These are phyloP conservation scores for Triticum urartu DNA, from an alignment of 176 grass and related monocot species.

Conservation along the genomic window DNA sequence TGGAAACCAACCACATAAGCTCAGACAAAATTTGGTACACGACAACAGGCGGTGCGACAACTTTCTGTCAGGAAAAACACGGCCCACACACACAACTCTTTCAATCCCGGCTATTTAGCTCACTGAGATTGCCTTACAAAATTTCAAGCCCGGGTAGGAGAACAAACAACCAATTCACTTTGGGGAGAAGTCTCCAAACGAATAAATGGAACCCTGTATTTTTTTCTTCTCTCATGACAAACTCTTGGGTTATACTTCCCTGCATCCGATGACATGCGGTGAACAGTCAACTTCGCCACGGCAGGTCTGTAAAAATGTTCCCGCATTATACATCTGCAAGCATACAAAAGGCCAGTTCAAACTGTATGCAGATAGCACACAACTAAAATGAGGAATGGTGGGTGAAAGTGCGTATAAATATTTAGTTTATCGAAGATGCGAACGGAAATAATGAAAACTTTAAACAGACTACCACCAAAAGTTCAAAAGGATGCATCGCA, in stretches of 20 bases:
- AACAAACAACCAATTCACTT: conserved; percentile 15
- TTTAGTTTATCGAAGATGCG: not conserved
- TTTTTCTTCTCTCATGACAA: conserved; percentile 17
- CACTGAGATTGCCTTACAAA: conserved; percentile 33
- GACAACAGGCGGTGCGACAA: conserved; percentile 47
- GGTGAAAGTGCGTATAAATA: not conserved
- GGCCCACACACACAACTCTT: conserved; percentile 24
- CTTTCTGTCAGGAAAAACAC: conserved; percentile 47
- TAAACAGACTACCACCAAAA: not conserved
- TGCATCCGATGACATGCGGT: conserved; percentile 18
- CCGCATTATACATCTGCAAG: conserved; percentile 47
- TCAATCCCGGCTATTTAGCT: conserved; percentile 3
- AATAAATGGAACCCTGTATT: conserved; percentile 42
- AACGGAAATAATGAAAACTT: not conserved
- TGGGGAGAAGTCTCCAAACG: not conserved
- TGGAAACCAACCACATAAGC: not conserved
- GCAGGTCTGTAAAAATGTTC: conserved; percentile 31
- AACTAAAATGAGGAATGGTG: not conserved
- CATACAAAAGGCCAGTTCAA: conserved; percentile 9
- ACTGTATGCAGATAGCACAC: conserved; percentile 1
- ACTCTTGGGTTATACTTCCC: conserved; percentile 5
- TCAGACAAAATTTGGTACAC: conserved; percentile 38
- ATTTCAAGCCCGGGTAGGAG: conserved; percentile 22
- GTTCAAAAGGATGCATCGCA: not conserved
- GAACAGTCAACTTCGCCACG: conserved; percentile 31